Evolutionary conservation across 208 protist species (phyloP).

Genomic region (Leishmania mexicana): DNA sequence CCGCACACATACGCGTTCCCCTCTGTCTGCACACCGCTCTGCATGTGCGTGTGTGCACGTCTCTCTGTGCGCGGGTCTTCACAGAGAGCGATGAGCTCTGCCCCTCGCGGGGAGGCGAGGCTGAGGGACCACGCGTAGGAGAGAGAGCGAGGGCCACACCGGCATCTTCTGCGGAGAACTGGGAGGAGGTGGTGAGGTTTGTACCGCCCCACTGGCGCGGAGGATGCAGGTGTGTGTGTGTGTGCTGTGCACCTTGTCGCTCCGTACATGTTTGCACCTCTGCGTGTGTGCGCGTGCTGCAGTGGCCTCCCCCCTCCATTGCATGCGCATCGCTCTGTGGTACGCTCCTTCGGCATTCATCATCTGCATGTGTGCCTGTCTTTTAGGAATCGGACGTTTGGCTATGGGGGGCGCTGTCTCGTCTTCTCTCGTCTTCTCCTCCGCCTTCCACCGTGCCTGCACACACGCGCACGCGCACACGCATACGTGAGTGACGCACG

Average conservation of each 20-base stretch:
- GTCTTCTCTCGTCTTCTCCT: not conserved
- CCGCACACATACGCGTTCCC: not conserved
- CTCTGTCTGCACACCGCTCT: not conserved
- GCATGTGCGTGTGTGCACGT: not conserved
- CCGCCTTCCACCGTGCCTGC: not conserved
- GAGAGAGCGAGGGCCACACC: not conserved
- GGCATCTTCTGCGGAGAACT: not conserved
- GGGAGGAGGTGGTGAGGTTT: not conserved
- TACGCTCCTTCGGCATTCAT: not conserved
- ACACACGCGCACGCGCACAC: conserved; percentile 1
- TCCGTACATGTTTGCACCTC: not conserved
- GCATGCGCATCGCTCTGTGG: not conserved
- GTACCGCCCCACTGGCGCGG: not conserved
- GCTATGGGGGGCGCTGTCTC: not conserved
- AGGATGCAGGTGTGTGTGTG: not conserved
- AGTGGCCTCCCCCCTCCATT: not conserved
- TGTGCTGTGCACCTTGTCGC: not conserved
- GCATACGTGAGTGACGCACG: not conserved
- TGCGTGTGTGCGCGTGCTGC: not conserved
- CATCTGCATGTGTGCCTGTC: not conserved
- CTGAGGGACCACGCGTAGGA: not conserved
- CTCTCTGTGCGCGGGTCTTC: not conserved
- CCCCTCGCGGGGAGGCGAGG: not conserved
- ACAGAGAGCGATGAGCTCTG: not conserved
- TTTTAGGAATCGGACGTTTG: conserved; percentile 6